Base-by-base conservation (phyloP, 352 stramenopile species). In the Pythium monospermum region DNA sequence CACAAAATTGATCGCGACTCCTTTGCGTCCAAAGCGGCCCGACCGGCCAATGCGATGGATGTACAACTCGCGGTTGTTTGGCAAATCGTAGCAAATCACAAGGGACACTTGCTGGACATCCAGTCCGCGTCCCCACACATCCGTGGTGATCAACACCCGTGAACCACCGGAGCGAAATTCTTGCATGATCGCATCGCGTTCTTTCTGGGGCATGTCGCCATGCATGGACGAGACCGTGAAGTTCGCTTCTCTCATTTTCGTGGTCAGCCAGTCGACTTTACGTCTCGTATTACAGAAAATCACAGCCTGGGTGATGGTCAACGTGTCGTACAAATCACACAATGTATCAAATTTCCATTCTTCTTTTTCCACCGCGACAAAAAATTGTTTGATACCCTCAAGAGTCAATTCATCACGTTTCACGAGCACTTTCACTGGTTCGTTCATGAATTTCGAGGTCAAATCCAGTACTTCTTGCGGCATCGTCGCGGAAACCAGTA, bases 321-420 rank as follows among this genome's bases (percentile, higher is more conserved):
- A 77, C 49, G 96, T 99, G 69, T 99, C 96, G 84, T 99, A 99
- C 55, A 99, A 68, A 89, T 99, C 97, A 75, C 96, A 99, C 26
- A 99, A 84, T 47, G 96, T 99, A 61, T 99, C 96, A 55, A 99
- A 96, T 78, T 99, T 99, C 96, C 96, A 99, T 70, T 99, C 96
- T 72, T 99, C 97, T 49, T 85, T 81, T 36, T 99, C 97, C 32
- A 99, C 96, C 32, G 91, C 93, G 59, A 99, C 97, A 79, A 99
- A 99, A 71, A 99, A 99, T 77, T 99, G 97, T 91, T 99, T 99
- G 74, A 99, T 99, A 96, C 96, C 97, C 85, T 99, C 97, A 46
- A 99, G 85, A 16, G 97, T 99, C 40, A 99, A 81, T 66, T 99
- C 96, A 64, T 99, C 97, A 66, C 94, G 84, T 66, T 98, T 98